Base-by-base conservation (phyloP, 2,329 filamentous ascomycete genomes). In the Rhynchosporium graminicola region DNA sequence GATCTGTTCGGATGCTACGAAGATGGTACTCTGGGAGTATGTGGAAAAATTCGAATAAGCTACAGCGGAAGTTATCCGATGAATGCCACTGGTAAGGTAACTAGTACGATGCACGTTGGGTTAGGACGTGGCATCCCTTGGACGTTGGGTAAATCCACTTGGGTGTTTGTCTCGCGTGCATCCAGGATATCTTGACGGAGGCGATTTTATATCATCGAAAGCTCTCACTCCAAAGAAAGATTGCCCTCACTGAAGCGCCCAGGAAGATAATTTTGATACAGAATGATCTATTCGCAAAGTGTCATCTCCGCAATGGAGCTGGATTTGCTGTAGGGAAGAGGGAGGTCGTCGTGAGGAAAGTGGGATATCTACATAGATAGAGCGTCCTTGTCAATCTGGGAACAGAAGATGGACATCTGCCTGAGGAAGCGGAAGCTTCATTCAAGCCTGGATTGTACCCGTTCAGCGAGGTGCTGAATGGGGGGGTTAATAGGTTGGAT, bases 181-280 rank as follows among this genome's bases (percentile, higher is more conserved):
- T 93, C 71, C 88, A 91, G 72, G 89, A 92, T 70, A 83, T 91
- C 43, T 81, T 93, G 71, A 88, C 83, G 29, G 90, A 93, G 74
- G 89, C 89, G 20, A 86, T 93, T 59, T 80, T 94, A 45, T 87
- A 84, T 4, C 82, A 67, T 31, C 60, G 60, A 2, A 82, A 84
- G 2, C 79, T 94, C 38, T 79, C 82, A 38, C 80, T 91, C 68
- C 79, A 81, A 59, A 82, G 84, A 74, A 92, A 92, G 77, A 87
- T 89, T 33, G 87, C 86, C 15, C 80, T 93, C 8, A 82, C 92
- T 57, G 90, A 88, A 73, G 90, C 90, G 1, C 79, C 93, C n/a
- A 85, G 85, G 63, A 93, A 93, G 74, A 86, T 94, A 38, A 89
- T 93, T 66, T 92, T 90, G 90, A 92, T 93, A 67, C 90, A 93